phyloP scores from a whole-genome alignment of 2,329 filamentous ascomycete genomes.

The Apiospora marii region DNA sequence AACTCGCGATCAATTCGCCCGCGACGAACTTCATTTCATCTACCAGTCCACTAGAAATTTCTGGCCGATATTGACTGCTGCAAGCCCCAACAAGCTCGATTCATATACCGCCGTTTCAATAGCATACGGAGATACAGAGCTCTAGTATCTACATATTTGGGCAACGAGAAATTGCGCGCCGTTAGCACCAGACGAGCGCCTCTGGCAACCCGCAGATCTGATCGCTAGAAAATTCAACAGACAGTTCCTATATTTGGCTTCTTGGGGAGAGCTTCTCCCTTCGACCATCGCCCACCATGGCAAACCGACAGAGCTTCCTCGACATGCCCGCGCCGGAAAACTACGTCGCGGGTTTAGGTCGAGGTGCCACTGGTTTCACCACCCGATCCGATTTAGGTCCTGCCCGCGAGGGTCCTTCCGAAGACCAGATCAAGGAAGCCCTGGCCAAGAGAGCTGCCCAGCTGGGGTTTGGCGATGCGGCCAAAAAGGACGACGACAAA shows the following conservation, averaged over 20 bases:
- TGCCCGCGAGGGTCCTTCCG: constrained; percentile 91
- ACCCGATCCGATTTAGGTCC: constrained; percentile 96
- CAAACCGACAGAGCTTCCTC: constrained; percentile 81
- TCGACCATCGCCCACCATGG: constrained; percentile 50
- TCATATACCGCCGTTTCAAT: not conserved
- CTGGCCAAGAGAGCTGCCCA: constrained; percentile 92
- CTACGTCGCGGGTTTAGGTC: constrained; percentile 94
- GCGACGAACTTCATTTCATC: not conserved
- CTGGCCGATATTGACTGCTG: not conserved
- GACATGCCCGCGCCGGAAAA: constrained; percentile 86
- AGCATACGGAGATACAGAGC: not conserved
- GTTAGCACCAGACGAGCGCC: not conserved
- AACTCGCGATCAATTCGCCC: not conserved
- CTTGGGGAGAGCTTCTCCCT: constrained; percentile 13
- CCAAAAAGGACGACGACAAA: constrained; percentile 72
- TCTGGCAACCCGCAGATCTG: not conserved
- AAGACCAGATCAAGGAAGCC: constrained; percentile 98
- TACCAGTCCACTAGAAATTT: not conserved
- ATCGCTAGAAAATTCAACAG: not conserved
- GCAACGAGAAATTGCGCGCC: not conserved
- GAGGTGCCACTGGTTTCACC: constrained; percentile 97
- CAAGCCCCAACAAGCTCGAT: not conserved
- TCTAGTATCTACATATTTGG: not conserved
- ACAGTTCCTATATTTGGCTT: not conserved
- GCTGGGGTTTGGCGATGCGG: constrained; percentile 70